Evolutionary conservation across 768 basidiomycete genomes (phyloP), one percentile per base, ranked within the genome.

Genomic region (Butyriboletus loyo): DNA sequence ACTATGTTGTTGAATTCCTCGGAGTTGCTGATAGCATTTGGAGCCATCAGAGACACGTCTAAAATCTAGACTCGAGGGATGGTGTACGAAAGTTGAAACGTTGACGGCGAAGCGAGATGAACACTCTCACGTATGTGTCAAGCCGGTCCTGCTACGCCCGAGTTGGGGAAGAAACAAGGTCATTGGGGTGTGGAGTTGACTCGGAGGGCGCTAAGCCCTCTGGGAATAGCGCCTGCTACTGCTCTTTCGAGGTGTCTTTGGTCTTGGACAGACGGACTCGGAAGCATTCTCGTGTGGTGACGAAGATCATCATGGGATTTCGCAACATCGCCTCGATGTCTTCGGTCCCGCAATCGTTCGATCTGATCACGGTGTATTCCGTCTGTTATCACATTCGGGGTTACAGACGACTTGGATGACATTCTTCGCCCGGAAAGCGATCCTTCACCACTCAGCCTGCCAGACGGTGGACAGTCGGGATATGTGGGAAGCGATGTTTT

Each of bases 1-100:
- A 64, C 65, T 9, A 64, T 55, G 30, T 24, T 48, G 1, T 51
- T 52, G 37, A 66, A 66, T 15, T 61, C 61, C 27, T 59, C 45
- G 19, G 45, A 47, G 24, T 53, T 56, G 34, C 48, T 56, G 35
- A 68, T 68, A 4, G 39, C 46, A 7, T 50, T 60, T 3, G 45
- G 52, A 45, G 57, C 41, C 64, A 65, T 63, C 27, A 32, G 36
- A 28, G n/a, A 22, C 5, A 44, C 6, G 44, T 10, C 21, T 11
- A 14, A 27, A 21, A 24, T 14, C 11, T 14, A n/a, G 14, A 34
- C 15, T 10, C 5, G 40, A 32, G 35, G 17, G 28, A 28, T 15
- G 13, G 19, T 7, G 22, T 25, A 41, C 9, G 34, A 32, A n/a
- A 22, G 1, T 11, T 13, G n/a, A 15, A 32, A n/a, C n/a, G 1